Conservation (phyloP, 108 stramenopile genomes). For the Fragilaria radians region DNA sequence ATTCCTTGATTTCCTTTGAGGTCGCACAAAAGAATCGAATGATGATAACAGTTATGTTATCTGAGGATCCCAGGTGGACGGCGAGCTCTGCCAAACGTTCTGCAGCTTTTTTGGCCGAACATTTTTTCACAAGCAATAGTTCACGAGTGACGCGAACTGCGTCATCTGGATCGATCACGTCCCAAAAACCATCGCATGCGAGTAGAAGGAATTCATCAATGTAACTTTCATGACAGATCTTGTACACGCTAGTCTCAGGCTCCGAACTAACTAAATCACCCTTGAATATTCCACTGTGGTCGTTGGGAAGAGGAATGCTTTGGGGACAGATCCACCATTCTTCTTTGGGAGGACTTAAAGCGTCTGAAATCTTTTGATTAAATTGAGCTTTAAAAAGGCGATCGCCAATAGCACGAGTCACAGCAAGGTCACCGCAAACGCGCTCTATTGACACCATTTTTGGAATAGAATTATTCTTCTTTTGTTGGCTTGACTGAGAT, state of each 20-base stretch:
- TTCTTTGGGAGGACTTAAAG: slow-evolving; percentile 2
- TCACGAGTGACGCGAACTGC: slow-evolving; percentile 62
- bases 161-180: slow-evolving; percentile 71
- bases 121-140: slow-evolving; percentile 56
- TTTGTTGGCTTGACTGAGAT: slow-evolving; percentile 20
- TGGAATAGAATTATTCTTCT: slow-evolving; percentile 52
- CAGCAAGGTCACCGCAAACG: slow-evolving; percentile 80
- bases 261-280: slow-evolving; percentile 67
- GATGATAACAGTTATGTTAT: slow-evolving; percentile 80
- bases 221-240: slow-evolving; percentile 38
- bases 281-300: slow-evolving; percentile 50
- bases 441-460: slow-evolving; percentile 61
- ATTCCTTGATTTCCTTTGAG: too few relatives aligned
- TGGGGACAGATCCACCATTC: slow-evolving; percentile 49
- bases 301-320: slow-evolving; percentile 57
- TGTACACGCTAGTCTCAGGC: slow-evolving; percentile 51
- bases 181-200: slow-evolving; percentile 74
- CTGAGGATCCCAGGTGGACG: slow-evolving; percentile 72
- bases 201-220: slow-evolving; percentile 63
- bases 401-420: slow-evolving; percentile 79
- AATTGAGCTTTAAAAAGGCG: slow-evolving; percentile 74
- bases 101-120: slow-evolving; percentile 57
- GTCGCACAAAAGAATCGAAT: slow-evolving; percentile 51
- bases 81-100: slow-evolving; percentile 79
- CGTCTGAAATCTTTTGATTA: slow-evolving; percentile 30